phyloP scores from a whole-genome alignment of 2,329 filamentous ascomycete species.

The Phialophora verrucosa region DNA sequence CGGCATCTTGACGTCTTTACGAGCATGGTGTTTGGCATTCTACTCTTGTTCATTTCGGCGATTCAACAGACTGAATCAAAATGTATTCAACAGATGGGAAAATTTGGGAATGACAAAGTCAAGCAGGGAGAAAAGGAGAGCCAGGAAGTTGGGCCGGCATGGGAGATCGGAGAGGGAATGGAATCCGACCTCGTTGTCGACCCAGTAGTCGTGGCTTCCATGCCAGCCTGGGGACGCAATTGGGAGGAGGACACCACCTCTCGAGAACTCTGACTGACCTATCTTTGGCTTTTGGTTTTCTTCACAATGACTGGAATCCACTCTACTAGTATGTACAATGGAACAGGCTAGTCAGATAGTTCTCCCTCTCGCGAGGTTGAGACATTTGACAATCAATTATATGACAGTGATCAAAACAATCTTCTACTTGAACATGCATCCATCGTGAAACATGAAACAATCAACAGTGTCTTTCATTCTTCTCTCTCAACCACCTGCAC shows the following conservation, averaged over 20 bases:
- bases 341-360: background rate
- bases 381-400: constrained; percentile 4
- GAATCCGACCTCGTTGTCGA: constrained; percentile 18
- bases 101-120: constrained; percentile 2
- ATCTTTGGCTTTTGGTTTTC: constrained; percentile 1
- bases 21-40: constrained; percentile 31
- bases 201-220: constrained; percentile 36
- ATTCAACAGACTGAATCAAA: constrained; percentile 13
- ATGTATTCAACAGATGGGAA: constrained; percentile 15
- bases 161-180: constrained; percentile 7
- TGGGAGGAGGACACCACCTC: background rate
- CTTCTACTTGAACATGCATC: too few species aligned
- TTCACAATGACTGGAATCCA: constrained; percentile 10
- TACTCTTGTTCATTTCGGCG: constrained; percentile 3
- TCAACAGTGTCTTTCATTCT: background rate
- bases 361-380: constrained; percentile 5
- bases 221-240: constrained; percentile 34
- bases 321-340: constrained; percentile 5
- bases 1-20: constrained; percentile 29
- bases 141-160: background rate
- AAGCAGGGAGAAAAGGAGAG: background rate
- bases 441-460: background rate
- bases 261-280: background rate
- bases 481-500: background rate
- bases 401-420: constrained; percentile 5